A percentile compares a stretch with the other conserved stretches of the same genome.
Evolutionary conservation across 768 basidiomycete species (phyloP).

Genomic region (Xerocomus potaroensis): DNA sequence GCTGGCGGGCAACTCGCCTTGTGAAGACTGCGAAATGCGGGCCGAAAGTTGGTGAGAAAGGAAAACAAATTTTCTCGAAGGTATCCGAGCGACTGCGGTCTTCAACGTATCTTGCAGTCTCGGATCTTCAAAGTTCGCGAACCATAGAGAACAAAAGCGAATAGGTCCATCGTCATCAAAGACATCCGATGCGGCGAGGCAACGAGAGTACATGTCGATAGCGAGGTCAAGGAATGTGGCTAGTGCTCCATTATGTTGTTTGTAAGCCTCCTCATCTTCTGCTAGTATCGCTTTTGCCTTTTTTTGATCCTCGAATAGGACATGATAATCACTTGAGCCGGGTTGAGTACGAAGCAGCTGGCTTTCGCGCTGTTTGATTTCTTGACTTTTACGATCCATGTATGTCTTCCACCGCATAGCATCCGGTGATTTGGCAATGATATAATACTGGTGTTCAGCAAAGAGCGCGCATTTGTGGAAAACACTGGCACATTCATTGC

Average conservation of each 20-base stretch:
- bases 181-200: conserved; percentile 61
- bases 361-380: conserved; percentile 53
- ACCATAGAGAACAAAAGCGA: conserved; percentile 88
- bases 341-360: conserved; percentile 26
- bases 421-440: conserved; percentile 65
- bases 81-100: conserved; percentile 52
- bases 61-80: conserved; percentile 87
- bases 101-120: conserved; percentile 42
- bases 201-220: conserved; percentile 80
- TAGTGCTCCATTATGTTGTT: conserved; percentile 40
- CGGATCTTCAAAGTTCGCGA: conserved; percentile 72
- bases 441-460: conserved; percentile 82
- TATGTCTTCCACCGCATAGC: conserved; percentile 66
- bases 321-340: conserved; percentile 16
- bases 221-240: conserved; percentile 68
- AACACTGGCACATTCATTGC: conserved; percentile 48
- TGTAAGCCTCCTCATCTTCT: conserved; percentile 48
- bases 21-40: conserved; percentile 55
- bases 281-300: conserved; percentile 47
- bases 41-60: conserved; percentile 93
- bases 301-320: conserved; percentile 35
- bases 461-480: conserved; percentile 85
- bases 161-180: conserved; percentile 78
- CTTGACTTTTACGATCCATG: conserved; percentile 63
- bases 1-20: conserved; percentile 29